Evolutionary conservation across 805 yeast genomes (phyloP), one percentile per base, ranked within the genome.

Genomic region (Ogataea angusta): DNA sequence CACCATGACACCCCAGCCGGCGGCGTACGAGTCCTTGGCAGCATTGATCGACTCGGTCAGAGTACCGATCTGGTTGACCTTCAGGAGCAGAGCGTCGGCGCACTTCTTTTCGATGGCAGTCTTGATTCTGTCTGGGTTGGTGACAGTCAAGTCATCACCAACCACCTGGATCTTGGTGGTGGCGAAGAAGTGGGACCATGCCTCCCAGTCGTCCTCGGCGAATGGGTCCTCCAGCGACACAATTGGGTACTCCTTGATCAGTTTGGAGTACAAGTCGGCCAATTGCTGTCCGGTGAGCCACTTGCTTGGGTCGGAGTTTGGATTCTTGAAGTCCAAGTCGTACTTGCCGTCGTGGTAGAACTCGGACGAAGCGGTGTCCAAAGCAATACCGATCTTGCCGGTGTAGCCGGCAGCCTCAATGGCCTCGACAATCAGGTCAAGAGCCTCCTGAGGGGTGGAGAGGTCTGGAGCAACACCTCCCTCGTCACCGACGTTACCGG

Each of bases 381-480:
- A 73, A 64, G 95, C 99, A 68, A 91, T 93, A 63, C 79, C 75
- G 66, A 91, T 82, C 75, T 80, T 72, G 69, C 96, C 98, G 53
- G 81, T 83, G 85, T 91, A 90, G 66, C 99, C 99, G 59, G 99
- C 96, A 58, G 73, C 70, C 68, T 81, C 86, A 68, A 93, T 91
- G 65, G 99, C 88, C 55, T 71, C 83, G 59, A 80, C 77, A 69
- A 91, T 88, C 70, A 91, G 82, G 76, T 93, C 97, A 56, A 91
- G 77, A 60, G 98, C 99, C 81, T 91, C 98, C 72, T 80, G 86
- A 67, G 99, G 91, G 60, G 96, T 80, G 56, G 84, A 78, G 57
- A 93, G 82, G 72, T 89, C 87, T 72, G 99, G 99, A 63, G 99
- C 99, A 77, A 91, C 96, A 82, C 99, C 99, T 85, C 99, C 99